These are phyloP conservation scores for Yamadazyma philogaea DNA, from an alignment of 805 yeast species.

Conservation along the genomic window DNA sequence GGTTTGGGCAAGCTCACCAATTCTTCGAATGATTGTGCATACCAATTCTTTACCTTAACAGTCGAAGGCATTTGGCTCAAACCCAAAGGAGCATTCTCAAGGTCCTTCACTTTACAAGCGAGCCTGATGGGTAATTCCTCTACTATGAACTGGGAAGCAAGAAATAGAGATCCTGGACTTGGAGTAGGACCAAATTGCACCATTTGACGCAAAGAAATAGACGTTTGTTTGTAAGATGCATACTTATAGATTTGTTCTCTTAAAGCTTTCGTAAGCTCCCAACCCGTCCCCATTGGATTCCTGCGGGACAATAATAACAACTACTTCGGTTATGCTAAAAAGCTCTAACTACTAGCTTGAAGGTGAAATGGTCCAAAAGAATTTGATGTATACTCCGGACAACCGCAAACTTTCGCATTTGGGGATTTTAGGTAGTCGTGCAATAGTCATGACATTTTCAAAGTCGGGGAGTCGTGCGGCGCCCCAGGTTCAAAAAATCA, in stretches of 20 bases:
- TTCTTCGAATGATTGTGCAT: slow-evolving; percentile 85
- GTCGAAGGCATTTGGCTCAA: slow-evolving; percentile 73
- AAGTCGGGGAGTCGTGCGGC: background rate
- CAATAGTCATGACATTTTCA: background rate
- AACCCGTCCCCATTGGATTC: slow-evolving; percentile 37
- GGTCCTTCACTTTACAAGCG: slow-evolving; percentile 81
- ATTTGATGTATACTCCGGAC: slow-evolving; percentile 2
- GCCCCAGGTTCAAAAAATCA: background rate
- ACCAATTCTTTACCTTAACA: slow-evolving; percentile 78
- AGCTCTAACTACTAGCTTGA: background rate
- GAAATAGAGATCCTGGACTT: slow-evolving; percentile 70
- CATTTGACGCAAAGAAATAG: slow-evolving; percentile 83
- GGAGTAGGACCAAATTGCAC: slow-evolving; percentile 86
- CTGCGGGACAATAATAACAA: background rate
- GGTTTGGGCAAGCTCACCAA: slow-evolving; percentile 66
- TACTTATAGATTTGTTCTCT: slow-evolving; percentile 57
- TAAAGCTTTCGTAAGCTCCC: slow-evolving; percentile 50
- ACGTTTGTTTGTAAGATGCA: slow-evolving; percentile 77
- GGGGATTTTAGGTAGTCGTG: slow-evolving; percentile 4
- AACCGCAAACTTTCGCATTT: background rate
- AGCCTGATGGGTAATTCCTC: slow-evolving; percentile 85
- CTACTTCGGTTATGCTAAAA: background rate
- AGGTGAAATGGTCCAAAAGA: background rate
- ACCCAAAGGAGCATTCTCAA: slow-evolving; percentile 76
- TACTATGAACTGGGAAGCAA: slow-evolving; percentile 80